Base-by-base conservation (phyloP, 2,329 filamentous ascomycete genomes). In the Hymenoscyphus repandus region DNA sequence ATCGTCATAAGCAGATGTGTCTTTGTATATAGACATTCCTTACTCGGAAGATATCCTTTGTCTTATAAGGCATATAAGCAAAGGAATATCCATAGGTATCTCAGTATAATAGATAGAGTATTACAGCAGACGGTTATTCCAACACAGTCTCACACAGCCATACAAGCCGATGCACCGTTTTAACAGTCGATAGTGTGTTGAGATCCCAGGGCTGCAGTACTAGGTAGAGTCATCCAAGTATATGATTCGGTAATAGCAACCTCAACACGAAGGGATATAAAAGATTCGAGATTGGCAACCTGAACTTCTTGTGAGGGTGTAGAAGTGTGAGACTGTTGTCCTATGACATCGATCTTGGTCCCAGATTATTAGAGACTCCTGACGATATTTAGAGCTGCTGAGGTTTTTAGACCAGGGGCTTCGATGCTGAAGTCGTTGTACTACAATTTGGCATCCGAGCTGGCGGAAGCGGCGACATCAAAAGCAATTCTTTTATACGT, bases 231-330 rank as follows among this genome's bases (percentile, higher is more conserved):
- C 49, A 74, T 72, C 20, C 79, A 71, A 55, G 83, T 78, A 60
- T 83, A 80, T 15, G 83, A 69, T 67, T 84, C 80, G 1, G 80
- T 83, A 63, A 79, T 73, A 6, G 78, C 77, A 5, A 81, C 76
- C 55, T 83, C 79, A 6, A 79, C 66, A 5, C 73, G 72, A 1
- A 78, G 72, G 1, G 69, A 67, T 2, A 72, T 72, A 66, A 79
- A 83, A 43, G 72, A 69, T 40, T 68, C 61, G 11, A 72, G 69
- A 1, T 48, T 52, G 39, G 68, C 68, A 38, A 68, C 65, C 38
- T 78, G 69, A 12, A 67, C 68, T 36, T 66, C 64, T 57, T 73
- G 72, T 36, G 64, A 65, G 0, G 78, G 75, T 2, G 50, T 52
- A 22, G 64, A 60, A 58, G 77, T 76, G 63, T 85, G 81, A 5